Conservation (phyloP, 225 moss, liverwort and hornwort species). For the Pseudisothecium myosuroides region DNA sequence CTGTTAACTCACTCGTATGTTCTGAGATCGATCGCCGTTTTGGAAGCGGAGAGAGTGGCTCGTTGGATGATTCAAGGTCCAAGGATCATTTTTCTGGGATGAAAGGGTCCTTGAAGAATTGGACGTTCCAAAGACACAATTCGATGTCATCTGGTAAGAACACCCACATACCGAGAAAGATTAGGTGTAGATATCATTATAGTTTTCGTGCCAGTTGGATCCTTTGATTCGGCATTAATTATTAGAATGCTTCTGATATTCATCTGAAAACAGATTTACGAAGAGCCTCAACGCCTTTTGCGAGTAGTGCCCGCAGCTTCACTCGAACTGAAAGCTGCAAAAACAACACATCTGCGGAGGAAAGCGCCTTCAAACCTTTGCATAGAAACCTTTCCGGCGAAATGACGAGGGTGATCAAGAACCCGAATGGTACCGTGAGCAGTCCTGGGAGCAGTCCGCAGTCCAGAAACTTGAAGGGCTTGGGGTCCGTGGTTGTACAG, state of each 20-base stretch:
- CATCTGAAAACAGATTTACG: not conserved
- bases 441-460: not conserved
- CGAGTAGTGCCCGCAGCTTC: not conserved
- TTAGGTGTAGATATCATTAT: not conserved
- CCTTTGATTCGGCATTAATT: not conserved
- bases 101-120: not conserved
- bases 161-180: not conserved
- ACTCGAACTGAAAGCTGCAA: slow-evolving; percentile 3
- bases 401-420: slow-evolving; percentile 3
- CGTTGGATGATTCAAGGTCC: not conserved
- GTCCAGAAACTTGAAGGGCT: slow-evolving; percentile 2
- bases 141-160: slow-evolving; percentile 10
- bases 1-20: slow-evolving; percentile 1
- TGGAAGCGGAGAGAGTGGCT: slow-evolving; percentile 5
- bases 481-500: not conserved
- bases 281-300: not conserved
- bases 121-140: not conserved
- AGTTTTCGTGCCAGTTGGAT: not conserved
- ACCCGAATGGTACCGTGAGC: not conserved
- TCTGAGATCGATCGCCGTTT: slow-evolving; percentile 1
- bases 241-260: not conserved
- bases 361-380: not conserved
- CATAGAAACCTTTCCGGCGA: not conserved
- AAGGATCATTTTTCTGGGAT: not conserved
- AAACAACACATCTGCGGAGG: not conserved